Evolutionary conservation across 495 filamentous ascomycete genomes (phyloP).

Genomic region (Aspergillus sclerotioniger): DNA sequence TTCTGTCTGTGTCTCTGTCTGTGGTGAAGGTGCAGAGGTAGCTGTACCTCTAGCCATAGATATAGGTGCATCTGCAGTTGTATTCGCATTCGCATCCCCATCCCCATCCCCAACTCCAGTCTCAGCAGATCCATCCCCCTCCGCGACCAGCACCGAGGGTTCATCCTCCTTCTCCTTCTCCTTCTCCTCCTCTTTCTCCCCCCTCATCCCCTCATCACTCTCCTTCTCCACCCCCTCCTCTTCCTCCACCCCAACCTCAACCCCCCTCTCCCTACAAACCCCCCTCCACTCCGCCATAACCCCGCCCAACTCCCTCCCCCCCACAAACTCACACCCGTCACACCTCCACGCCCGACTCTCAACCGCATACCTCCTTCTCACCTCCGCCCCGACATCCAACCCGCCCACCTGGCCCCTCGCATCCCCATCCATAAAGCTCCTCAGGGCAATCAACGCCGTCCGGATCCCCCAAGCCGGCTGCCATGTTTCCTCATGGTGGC

Average conservation of each 20-base stretch:
- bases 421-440: constrained; percentile 54
- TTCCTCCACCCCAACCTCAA: constrained; percentile 40
- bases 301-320: constrained; percentile 37
- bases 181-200: constrained; percentile 47
- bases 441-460: constrained; percentile 52
- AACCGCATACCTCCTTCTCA: constrained; percentile 63
- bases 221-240: constrained; percentile 43
- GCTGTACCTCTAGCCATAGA: constrained; percentile 8
- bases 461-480: constrained; percentile 96
- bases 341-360: constrained; percentile 64
- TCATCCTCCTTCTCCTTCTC: constrained; percentile 40
- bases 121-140: neutral
- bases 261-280: constrained; percentile 50
- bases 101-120: constrained; percentile 5
- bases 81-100: constrained; percentile 2
- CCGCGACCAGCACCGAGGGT: neutral
- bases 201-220: too few relatives aligned
- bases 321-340: constrained; percentile 50
- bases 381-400: constrained; percentile 64
- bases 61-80: constrained; percentile 2
- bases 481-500: constrained; percentile 98
- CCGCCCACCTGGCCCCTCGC: constrained; percentile 78
- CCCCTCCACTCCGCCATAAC: constrained; percentile 60
- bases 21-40: neutral
- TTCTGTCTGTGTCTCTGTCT: neutral